phyloP scores from a whole-genome alignment of 345 rosid species.

The Citrus maxima region DNA sequence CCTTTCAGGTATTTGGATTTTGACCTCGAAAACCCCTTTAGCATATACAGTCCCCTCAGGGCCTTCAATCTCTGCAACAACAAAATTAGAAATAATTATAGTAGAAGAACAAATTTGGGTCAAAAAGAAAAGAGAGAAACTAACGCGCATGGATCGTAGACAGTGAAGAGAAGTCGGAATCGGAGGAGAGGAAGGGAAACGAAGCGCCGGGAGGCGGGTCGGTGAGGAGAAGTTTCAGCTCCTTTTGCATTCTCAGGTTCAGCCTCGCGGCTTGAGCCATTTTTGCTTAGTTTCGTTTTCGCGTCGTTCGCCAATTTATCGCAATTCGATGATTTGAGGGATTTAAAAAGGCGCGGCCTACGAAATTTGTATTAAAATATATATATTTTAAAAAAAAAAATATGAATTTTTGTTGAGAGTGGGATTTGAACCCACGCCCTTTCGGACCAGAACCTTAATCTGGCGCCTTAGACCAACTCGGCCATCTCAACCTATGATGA shows the following conservation, averaged over 20 bases:
- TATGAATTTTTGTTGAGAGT: background rate
- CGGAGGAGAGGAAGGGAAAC: conserved; percentile 57
- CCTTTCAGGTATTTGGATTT: conserved; percentile 81
- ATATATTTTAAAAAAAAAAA: no score
- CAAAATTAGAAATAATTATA: background rate
- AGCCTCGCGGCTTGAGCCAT: conserved; percentile 90
- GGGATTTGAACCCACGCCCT: conserved; percentile 91
- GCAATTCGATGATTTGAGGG: background rate
- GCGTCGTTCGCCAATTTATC: background rate
- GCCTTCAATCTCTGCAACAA: conserved; percentile 53
- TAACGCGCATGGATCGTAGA: conserved; percentile 70
- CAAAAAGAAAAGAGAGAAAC: conserved; percentile 11
- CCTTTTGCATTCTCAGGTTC: conserved; percentile 74
- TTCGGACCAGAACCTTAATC: conserved; percentile 99
- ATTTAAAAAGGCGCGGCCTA: background rate
- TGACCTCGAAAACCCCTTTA: conserved; percentile 59
- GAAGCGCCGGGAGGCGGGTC: conserved; percentile 76
- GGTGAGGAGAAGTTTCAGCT: conserved; percentile 72
- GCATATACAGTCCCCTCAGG: conserved; percentile 78
- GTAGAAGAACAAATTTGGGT: no score
- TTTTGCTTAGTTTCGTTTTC: background rate
- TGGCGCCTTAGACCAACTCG: conserved; percentile 99
- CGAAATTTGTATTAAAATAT: background rate
- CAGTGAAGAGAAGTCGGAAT: conserved; percentile 40
- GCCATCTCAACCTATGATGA: conserved; percentile 62